These are phyloP conservation scores for Fusarium poae DNA, from an alignment of 2,329 filamentous ascomycete genomes.

Conservation along the genomic window DNA sequence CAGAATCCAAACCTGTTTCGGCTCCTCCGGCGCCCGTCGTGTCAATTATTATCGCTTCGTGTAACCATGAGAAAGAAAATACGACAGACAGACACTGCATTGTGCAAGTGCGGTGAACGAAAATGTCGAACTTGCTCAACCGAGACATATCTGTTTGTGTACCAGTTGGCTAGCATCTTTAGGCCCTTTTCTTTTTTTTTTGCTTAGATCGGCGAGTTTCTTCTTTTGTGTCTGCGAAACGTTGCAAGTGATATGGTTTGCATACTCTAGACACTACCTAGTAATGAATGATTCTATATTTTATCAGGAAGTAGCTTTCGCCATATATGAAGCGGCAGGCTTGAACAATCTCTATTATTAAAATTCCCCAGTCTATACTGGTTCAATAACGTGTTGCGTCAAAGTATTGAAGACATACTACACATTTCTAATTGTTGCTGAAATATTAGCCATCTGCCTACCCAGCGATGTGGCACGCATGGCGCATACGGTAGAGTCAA, in stretches of 20 bases:
- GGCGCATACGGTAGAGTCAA: neutral
- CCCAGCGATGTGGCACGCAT: neutral
- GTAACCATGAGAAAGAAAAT: constrained; percentile 11
- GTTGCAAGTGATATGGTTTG: neutral
- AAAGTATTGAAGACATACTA: neutral
- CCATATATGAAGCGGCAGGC: neutral
- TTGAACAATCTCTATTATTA: neutral
- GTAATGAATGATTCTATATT: neutral
- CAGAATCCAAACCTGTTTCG: constrained; percentile 16
- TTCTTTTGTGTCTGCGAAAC: neutral
- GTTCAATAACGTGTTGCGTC: constrained; percentile 4
- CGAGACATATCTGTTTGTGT: neutral
- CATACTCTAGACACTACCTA: neutral
- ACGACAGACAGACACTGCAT: constrained; percentile 1
- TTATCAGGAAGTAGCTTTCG: neutral
- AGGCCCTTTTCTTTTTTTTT: too few relatives aligned
- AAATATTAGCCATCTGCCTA: neutral
- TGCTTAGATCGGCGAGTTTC: neutral
- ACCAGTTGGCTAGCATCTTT: neutral
- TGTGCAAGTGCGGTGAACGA: neutral
- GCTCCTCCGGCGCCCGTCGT: constrained; percentile 13
- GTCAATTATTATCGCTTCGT: constrained; percentile 5
- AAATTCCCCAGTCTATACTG: neutral
- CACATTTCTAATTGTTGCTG: neutral
- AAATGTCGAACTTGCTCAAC: neutral